Evolutionary conservation across 257 asterid species (phyloP).

Genomic region (Solanum ossicruentum): DNA sequence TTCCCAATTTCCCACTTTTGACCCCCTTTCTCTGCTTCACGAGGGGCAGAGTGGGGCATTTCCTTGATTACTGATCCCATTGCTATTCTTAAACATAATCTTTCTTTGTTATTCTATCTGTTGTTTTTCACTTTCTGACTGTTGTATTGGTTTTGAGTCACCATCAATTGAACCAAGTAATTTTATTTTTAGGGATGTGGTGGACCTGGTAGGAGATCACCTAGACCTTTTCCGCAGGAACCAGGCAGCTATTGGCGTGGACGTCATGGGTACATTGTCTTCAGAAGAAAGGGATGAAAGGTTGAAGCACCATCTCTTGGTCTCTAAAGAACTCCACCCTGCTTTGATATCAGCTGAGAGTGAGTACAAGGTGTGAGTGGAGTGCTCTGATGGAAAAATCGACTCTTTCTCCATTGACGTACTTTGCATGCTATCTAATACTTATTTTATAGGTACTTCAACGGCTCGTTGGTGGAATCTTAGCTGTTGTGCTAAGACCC

Average conservation of each 20-base stretch:
- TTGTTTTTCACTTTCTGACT: not conserved
- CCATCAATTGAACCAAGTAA: not conserved
- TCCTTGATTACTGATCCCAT: not conserved
- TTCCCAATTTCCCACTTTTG: not conserved
- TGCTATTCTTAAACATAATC: not conserved
- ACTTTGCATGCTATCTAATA: slow-evolving; percentile 15
- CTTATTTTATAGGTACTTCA: slow-evolving; percentile 59
- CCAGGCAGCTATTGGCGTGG: slow-evolving; percentile 85
- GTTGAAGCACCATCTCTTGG: slow-evolving; percentile 75
- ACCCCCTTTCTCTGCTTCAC: not conserved
- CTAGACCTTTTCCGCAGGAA: slow-evolving; percentile 85
- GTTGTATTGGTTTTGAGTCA: not conserved
- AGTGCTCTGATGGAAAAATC: slow-evolving; percentile 34
- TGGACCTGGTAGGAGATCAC: slow-evolving; percentile 80
- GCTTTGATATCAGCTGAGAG: slow-evolving; percentile 92
- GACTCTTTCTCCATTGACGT: slow-evolving; percentile 5
- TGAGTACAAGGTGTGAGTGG: slow-evolving; percentile 98
- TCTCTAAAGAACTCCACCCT: slow-evolving; percentile 94
- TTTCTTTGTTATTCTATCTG: not conserved
- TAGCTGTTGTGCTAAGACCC: slow-evolving; percentile 87
- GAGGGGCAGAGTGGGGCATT: not conserved
- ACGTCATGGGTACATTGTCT: slow-evolving; percentile 92
- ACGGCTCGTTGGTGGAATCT: slow-evolving; percentile 83
- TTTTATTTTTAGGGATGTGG: slow-evolving; percentile 54
- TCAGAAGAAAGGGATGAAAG: slow-evolving; percentile 98